These are phyloP conservation scores for Urostyla sp. DNA, from an alignment of 73 alveolate genomes.

Conservation along the genomic window DNA sequence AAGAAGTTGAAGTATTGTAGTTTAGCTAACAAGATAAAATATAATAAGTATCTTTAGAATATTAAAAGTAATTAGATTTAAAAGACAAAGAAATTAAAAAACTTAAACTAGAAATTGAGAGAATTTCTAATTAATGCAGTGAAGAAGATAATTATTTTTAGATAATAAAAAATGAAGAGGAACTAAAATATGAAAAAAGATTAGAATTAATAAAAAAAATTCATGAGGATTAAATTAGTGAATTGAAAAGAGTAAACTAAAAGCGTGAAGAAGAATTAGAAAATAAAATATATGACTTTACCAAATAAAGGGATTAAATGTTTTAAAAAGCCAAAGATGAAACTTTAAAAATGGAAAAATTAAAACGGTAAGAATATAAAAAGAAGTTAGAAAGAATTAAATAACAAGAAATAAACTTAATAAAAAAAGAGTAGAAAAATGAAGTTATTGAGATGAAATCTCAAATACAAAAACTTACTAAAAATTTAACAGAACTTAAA, in stretches of 20 bases:
- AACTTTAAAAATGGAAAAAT: constrained; percentile 19
- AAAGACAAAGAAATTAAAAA: constrained; percentile 24
- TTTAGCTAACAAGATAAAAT: constrained; percentile 32
- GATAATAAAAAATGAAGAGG: background rate
- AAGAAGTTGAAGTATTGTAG: constrained; percentile 17
- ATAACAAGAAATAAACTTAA: constrained; percentile 28
- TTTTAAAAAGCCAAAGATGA: constrained; percentile 38
- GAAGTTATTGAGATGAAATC: background rate
- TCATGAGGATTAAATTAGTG: constrained; percentile 37
- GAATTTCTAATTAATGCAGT: background rate
- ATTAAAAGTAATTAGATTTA: background rate
- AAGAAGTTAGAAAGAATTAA: constrained; percentile 35
- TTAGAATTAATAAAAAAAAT: constrained; percentile 28
- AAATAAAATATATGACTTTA: background rate
- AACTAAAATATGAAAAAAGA: constrained; percentile 44
- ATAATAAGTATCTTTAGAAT: background rate
- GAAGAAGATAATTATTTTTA: background rate
- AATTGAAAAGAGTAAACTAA: background rate
- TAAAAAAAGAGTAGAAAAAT: constrained; percentile 8
- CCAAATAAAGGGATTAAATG: constrained; percentile 11
- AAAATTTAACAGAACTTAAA: background rate
- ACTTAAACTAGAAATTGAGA: background rate
- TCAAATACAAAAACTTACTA: background rate
- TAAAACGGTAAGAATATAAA: background rate
- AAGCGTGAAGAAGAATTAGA: constrained; percentile 39